Conservation (phyloP, 768 basidiomycete species). For the Termitomyces sp. region DNA sequence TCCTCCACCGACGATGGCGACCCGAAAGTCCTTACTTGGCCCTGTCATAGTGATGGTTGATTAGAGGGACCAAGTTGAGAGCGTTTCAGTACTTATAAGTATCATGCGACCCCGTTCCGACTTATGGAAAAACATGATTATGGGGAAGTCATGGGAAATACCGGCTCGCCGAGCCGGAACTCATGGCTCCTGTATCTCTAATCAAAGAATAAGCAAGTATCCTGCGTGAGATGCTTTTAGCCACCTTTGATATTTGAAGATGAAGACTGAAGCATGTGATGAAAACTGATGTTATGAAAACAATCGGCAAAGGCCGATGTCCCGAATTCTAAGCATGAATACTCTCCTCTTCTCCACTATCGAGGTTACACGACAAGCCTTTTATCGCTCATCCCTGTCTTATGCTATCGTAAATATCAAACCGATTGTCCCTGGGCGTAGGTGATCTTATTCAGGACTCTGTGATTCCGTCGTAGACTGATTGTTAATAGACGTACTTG, state of each 20-base stretch:
- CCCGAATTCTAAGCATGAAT: constrained; percentile 1
- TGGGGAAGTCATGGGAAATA: neutral
- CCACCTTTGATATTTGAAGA: neutral
- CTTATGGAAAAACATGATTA: neutral
- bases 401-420: constrained; percentile 94
- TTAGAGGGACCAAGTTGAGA: neutral
- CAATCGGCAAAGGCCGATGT: neutral
- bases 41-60: neutral
- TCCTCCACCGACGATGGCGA: constrained; percentile 53
- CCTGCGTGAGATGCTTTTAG: neutral
- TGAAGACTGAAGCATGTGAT: neutral
- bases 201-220: neutral
- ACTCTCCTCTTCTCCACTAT: constrained; percentile 68
- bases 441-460: constrained; percentile 24
- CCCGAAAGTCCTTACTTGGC: constrained; percentile 32
- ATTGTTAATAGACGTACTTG: constrained; percentile 48
- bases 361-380: constrained; percentile 71
- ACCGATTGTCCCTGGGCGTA: constrained; percentile 91
- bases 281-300: neutral
- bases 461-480: neutral
- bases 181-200: neutral
- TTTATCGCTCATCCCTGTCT: constrained; percentile 63
- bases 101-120: neutral
- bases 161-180: neutral
- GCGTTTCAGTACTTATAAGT: neutral